These are phyloP conservation scores for Sphagnum contortum DNA, from an alignment of 225 moss, liverwort and hornwort species.

Conservation along the genomic window DNA sequence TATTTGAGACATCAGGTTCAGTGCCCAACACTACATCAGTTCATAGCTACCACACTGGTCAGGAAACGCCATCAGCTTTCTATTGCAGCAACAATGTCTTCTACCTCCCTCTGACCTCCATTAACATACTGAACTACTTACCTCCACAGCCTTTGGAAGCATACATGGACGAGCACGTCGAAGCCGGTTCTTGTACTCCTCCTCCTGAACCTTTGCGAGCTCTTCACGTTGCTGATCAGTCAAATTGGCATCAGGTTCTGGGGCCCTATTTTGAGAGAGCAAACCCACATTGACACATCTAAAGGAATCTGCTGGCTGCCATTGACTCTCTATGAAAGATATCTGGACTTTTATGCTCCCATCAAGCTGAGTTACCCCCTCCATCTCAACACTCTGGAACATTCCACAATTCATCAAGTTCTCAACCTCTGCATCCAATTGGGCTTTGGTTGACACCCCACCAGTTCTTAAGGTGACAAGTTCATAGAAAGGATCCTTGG, in stretches of 20 bases:
- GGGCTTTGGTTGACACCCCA: conserved; percentile 62
- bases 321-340: conserved; percentile 86
- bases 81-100: no score
- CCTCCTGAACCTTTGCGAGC: conserved; percentile 85
- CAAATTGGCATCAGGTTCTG: conserved; percentile 71
- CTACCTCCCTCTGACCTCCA: no score
- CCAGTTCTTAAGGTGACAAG: conserved; percentile 72
- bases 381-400: conserved; percentile 94
- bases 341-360: conserved; percentile 87
- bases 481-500: conserved; percentile 86
- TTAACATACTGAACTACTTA: background rate
- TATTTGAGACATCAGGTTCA: no score
- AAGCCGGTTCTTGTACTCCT: conserved; percentile 87
- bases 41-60: no score
- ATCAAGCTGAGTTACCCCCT: conserved; percentile 74
- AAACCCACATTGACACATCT: conserved; percentile 95
- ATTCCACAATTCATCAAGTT: conserved; percentile 91
- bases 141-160: conserved; percentile 84
- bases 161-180: conserved; percentile 88
- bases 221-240: conserved; percentile 91
- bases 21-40: no score
- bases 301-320: conserved; percentile 93
- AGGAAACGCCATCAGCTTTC: no score
- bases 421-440: conserved; percentile 80
- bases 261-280: conserved; percentile 68